phyloP scores from a whole-genome alignment of 2,329 filamentous ascomycete genomes.

The Curvularia sp. region DNA sequence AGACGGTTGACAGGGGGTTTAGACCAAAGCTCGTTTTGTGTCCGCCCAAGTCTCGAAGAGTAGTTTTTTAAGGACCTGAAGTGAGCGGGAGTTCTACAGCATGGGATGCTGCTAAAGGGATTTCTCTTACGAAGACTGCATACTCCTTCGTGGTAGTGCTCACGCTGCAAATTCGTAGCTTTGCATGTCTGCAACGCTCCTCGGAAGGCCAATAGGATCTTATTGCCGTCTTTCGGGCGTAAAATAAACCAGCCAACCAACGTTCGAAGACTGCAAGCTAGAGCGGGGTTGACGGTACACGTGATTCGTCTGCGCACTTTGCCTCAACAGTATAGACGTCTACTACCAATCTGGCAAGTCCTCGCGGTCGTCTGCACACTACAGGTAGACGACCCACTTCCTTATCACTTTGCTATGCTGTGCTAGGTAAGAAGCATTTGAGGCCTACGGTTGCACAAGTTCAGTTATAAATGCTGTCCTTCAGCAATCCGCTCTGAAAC shows the following conservation, averaged over 20 bases:
- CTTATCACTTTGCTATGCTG: slow-evolving; percentile 28
- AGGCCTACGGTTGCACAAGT: background rate
- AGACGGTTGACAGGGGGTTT: background rate
- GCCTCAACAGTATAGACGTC: slow-evolving; percentile 8
- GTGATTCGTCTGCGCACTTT: slow-evolving; percentile 16
- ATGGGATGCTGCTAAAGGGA: background rate
- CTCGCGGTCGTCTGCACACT: slow-evolving; percentile 25
- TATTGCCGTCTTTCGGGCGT: background rate
- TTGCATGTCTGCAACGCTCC: background rate
- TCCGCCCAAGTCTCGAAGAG: background rate
- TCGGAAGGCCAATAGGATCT: background rate
- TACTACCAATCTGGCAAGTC: slow-evolving; percentile 35
- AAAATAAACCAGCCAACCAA: background rate
- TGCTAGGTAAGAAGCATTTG: slow-evolving; percentile 15
- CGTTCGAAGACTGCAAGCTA: background rate
- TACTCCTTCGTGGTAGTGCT: background rate
- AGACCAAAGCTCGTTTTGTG: background rate
- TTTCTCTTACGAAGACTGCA: background rate
- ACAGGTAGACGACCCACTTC: slow-evolving; percentile 25
- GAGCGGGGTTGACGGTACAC: slow-evolving; percentile 19
- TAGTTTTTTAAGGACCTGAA: background rate
- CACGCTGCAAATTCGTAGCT: background rate
- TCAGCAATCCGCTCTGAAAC: background rate
- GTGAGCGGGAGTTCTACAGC: background rate
- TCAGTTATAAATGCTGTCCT: background rate